Evolutionary conservation across 2,329 filamentous ascomycete species (phyloP).

Genomic region (Rosellinia necatrix): DNA sequence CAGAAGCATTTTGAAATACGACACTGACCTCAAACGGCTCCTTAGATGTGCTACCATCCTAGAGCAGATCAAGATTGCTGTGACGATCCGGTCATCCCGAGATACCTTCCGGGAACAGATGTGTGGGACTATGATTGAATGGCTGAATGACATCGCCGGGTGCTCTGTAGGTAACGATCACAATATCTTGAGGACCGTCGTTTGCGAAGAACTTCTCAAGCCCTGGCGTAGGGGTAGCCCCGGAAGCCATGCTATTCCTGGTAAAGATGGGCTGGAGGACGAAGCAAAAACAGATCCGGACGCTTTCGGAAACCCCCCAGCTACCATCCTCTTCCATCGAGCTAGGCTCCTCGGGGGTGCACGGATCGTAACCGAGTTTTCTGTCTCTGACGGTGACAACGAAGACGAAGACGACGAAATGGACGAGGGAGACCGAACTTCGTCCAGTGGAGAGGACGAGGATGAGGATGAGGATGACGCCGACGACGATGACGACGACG

Average conservation of each 20-base stretch:
- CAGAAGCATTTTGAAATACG: constrained; percentile 81
- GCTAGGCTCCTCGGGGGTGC: constrained; percentile 41
- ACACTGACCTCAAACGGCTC: constrained; percentile 71
- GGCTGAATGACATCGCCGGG: constrained; percentile 90
- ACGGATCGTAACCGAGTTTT: constrained; percentile 39
- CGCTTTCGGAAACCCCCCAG: constrained; percentile 39
- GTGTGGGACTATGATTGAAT: constrained; percentile 97
- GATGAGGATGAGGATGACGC: constrained; percentile 59
- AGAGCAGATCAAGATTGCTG: constrained; percentile 93
- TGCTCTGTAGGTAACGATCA: constrained; percentile 83
- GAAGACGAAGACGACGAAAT: constrained; percentile 54
- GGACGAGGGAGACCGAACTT: constrained; percentile 42
- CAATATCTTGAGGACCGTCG: constrained; percentile 75
- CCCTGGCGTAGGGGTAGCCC: constrained; percentile 86
- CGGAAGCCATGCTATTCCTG: constrained; percentile 78
- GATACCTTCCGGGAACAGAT: constrained; percentile 98
- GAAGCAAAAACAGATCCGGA: constrained; percentile 67
- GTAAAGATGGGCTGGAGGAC: constrained; percentile 79
- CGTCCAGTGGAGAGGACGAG: constrained; percentile 58
- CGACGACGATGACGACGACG: constrained; percentile 58
- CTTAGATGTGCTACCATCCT: constrained; percentile 82
- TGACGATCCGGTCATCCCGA: constrained; percentile 89
- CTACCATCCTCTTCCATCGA: constrained; percentile 44
- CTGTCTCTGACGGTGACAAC: constrained; percentile 53
- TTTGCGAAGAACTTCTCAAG: constrained; percentile 90